Base-by-base conservation (phyloP, 2,329 filamentous ascomycete genomes). In the Trichophyton schoenleinii region DNA sequence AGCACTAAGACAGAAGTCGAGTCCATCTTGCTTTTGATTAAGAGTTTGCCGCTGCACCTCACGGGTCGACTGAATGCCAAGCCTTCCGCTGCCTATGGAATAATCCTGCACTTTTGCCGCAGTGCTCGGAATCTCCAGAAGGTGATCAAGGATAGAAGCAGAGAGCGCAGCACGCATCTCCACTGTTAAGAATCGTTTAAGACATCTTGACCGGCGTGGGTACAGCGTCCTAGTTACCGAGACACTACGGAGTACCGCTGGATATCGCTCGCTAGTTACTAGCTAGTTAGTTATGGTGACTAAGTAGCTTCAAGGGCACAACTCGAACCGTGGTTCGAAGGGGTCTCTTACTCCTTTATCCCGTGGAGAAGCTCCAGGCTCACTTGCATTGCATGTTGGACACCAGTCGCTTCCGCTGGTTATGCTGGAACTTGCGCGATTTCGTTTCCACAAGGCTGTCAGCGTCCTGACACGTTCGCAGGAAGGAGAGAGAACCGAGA, bases 1-100 rank as follows among this genome's bases (percentile, higher is more conserved):
- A 86, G 85, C 83, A 87, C 86, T 72, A 87, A 86, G 8, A 87
- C 74, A 2, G 83, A 18, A 86, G 1, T 81, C 36, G 6, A 80
- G 79, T 2, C 84, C 84, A 77, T 84, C 80, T 59, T 79, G 80
- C 11, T 82, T 80, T 59, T 81, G 82, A 59, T 87, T 78, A 1
- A 80, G 76, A 1, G 83, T 86, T 31, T 53, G 49, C 28, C 18
- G 49, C 46, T 84, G 34, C 11, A 22, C 31, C 4, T 13, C 38
- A 11, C 25, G 9, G 11, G 8, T n/a, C 38, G 2, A 42, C 25
- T 28, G 4, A 3, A 25, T 2, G 22, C 3, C 38, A 7, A 5
- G 38, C 25, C 55, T 31, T 58, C 11, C 2, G 13, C 9, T n/a
- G 5, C 34, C 80, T 78, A 61, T 86, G 83, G 84, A 87, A 68